Conservation (phyloP, 257 asterid species). For the Solanum pimpinellifolium region DNA sequence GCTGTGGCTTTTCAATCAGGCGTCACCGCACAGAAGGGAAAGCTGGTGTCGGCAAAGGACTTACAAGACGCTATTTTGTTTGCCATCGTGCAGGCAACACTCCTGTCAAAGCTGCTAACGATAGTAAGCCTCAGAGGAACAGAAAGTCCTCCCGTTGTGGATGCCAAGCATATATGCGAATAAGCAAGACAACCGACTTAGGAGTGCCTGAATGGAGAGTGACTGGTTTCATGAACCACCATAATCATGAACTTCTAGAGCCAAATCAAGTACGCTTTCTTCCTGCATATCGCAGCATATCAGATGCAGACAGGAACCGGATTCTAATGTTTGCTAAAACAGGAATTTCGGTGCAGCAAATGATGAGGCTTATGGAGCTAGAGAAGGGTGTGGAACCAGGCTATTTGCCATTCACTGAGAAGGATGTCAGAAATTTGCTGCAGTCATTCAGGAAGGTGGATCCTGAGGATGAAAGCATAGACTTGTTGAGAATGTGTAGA, state of each 20-base stretch:
- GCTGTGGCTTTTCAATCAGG: conserved; percentile 86
- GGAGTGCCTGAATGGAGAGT: conserved; percentile 91
- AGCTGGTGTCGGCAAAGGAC: conserved; percentile 97
- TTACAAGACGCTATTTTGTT: conserved; percentile 90
- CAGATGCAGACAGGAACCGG: conserved; percentile 82
- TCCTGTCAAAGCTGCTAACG: conserved; percentile 52
- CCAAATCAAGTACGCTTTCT: conserved; percentile 96
- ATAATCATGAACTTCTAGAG: conserved; percentile 90
- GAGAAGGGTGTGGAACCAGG: conserved; percentile 94
- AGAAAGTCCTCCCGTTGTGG: conserved; percentile 95
- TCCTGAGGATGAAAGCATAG: conserved; percentile 82
- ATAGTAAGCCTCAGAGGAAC: conserved; percentile 78
- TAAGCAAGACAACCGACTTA: conserved; percentile 67
- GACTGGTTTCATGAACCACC: conserved; percentile 86
- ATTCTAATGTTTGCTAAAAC: conserved; percentile 94
- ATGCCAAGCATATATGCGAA: conserved; percentile 94
- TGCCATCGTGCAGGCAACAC: conserved; percentile 99
- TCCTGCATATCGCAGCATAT: conserved; percentile 93
- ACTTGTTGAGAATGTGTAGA: conserved; percentile 84
- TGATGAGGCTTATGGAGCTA: conserved; percentile 93
- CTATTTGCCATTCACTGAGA: conserved; percentile 87
- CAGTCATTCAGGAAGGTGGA: conserved; percentile 80
- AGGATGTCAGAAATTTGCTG: conserved; percentile 90
- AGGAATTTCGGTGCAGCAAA: conserved; percentile 95
- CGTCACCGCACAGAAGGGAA: conserved; percentile 97